Evolutionary conservation across 2,329 filamentous ascomycete genomes (phyloP), one percentile per base, ranked within the genome.

Genomic region (Fusarium decemcellulare): DNA sequence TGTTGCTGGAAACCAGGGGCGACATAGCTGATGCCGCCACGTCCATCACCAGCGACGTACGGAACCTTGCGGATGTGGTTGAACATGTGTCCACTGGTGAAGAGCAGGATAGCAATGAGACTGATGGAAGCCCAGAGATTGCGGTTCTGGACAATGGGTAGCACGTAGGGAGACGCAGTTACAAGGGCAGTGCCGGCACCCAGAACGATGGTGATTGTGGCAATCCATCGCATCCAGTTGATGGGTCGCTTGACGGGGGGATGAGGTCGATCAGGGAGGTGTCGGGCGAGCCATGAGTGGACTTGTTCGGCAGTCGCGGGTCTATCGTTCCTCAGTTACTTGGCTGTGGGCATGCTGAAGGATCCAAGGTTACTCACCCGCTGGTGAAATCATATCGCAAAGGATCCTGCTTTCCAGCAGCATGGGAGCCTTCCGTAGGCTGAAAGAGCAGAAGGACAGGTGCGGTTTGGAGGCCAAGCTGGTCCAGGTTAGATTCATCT

Each of bases 81-180:
- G 87, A 97, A 99, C 97, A 99, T 99, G 82, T 98, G 95, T 40
- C 96, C 97, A 74, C 93, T 96, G 48, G 92, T 98, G 83, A 98
- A 99, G 61, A 98, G 86, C 43, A 99, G 88, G 68, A 99, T 95
- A 14, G 91, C 86, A 75, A 98, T 94, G 72, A 99, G 84, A 80
- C 93, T 97, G 75, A 97, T 81, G 23, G 93, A 93, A 27, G 95
- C 95, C 96, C 96, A 99, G 16, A 98, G 83, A 76, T 97, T 98
- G 73, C 95, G 92, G 84, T 92, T 98, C 80, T 94, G 93, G 37
- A 98, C 80, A 63, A 98, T 76, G 4, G 95, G 95, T 11, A 95
- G 78, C 12, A 98, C 76, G 75, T 95, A 97, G 7, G 93, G 93
- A 73, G 90, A 92, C 12, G 91, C 88, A 50, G 95, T 91, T 32